phyloP scores from a whole-genome alignment of 176 grass and related monocot genomes.

The Musa troglodytarum region DNA sequence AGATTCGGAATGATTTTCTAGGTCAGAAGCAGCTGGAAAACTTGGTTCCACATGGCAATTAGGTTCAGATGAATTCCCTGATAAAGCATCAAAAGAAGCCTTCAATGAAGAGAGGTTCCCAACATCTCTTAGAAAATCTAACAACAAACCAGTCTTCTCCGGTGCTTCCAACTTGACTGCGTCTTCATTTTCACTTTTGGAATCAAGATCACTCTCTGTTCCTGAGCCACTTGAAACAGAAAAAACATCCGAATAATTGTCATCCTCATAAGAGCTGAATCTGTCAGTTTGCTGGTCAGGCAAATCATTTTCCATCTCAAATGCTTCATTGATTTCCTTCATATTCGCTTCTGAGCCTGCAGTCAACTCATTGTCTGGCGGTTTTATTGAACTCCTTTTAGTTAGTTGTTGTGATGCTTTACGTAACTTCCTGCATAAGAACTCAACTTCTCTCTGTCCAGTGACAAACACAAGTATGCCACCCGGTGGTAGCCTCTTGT shows the following conservation, averaged over 20 bases:
- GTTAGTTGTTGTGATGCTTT: constrained; percentile 37
- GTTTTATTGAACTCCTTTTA: constrained; percentile 33
- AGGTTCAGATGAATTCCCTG: constrained; percentile 32
- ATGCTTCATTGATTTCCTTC: constrained; percentile 88
- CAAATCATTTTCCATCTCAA: constrained; percentile 54
- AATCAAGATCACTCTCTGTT: constrained; percentile 49
- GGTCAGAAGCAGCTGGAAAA: constrained; percentile 15
- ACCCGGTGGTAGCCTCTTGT: constrained; percentile 79
- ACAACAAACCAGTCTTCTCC: constrained; percentile 44
- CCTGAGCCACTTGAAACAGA: constrained; percentile 58
- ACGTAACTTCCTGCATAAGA: constrained; percentile 66
- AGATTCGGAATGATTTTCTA: constrained; percentile 17
- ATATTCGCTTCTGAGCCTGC: constrained; percentile 44
- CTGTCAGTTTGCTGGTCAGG: constrained; percentile 46
- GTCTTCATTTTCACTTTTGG: constrained; percentile 55
- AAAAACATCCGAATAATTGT: constrained; percentile 33
- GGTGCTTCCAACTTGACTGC: constrained; percentile 21
- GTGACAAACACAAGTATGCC: constrained; percentile 98
- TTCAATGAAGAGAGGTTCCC: constrained; percentile 52
- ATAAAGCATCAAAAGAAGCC: constrained; percentile 65
- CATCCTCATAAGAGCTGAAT: constrained; percentile 49
- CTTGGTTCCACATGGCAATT: constrained; percentile 13
- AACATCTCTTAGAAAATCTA: constrained; percentile 54
- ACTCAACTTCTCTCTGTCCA: constrained; percentile 88
- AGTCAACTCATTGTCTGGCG: constrained; percentile 9